Conservation (phyloP, 2,329 filamentous ascomycete genomes). For the Colletotrichum lini region DNA sequence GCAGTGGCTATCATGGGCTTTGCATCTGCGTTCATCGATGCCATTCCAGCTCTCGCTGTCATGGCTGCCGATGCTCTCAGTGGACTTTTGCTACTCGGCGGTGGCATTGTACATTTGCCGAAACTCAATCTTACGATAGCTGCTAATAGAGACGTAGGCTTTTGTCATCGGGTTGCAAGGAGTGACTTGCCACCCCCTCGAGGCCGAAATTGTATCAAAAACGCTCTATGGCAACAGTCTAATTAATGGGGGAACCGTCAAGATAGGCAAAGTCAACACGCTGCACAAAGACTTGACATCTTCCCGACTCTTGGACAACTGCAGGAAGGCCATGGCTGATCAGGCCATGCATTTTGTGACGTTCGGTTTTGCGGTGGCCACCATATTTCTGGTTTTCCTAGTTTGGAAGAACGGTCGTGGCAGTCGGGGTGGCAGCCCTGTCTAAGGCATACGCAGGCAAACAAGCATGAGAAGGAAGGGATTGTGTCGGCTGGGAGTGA, state of each 20-base stretch:
- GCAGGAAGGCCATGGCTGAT: conserved; percentile 30
- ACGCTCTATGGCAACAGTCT: neutral
- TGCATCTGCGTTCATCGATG: conserved; percentile 27
- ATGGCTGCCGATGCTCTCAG: conserved; percentile 35
- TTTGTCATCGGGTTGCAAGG: conserved; percentile 31
- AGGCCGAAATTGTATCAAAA: accelerated
- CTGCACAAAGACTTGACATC: neutral
- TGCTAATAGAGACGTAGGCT: conserved; percentile 20
- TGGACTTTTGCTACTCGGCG: conserved; percentile 30
- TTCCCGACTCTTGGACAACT: conserved; percentile 5
- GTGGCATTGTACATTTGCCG: conserved; percentile 35
- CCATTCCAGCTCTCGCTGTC: conserved; percentile 28
- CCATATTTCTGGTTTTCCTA: conserved; percentile 30
- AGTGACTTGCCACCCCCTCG: conserved; percentile 8
- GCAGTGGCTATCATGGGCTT: conserved; percentile 25
- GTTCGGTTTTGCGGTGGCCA: conserved; percentile 19
- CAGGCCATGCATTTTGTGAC: conserved; percentile 41
- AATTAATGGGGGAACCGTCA: conserved; percentile 14
- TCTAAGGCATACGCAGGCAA: neutral
- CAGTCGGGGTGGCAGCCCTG: neutral
- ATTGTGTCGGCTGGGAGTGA: neutral
- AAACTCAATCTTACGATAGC: too few relatives aligned
- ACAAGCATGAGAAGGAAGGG: neutral
- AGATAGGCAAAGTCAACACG: neutral
- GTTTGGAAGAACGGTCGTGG: conserved; percentile 31